Evolutionary conservation across 2,329 filamentous ascomycete genomes (phyloP), one percentile per base, ranked within the genome.

Genomic region (Capronia americana): DNA sequence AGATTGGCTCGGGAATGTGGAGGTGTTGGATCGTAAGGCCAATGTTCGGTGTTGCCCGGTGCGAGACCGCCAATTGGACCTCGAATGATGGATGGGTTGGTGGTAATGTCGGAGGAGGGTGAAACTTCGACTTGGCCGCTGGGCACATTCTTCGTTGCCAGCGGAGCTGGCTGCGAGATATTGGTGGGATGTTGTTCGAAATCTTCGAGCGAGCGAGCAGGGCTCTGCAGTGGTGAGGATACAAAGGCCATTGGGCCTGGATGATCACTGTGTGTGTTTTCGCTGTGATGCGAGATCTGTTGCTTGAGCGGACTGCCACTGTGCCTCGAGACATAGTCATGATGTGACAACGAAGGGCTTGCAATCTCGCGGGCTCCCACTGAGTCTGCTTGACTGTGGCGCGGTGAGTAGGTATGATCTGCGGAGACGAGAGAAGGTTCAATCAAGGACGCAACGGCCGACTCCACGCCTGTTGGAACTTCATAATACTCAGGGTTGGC

Each of bases 391-490:
- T 71, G 69, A 61, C 66, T 68, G 23, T 44, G n/a, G 12, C 51
- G 64, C 14, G 68, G 63, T 12, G 70, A 70, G 34, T 63, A 48
- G n/a, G 60, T 54, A 17, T 64, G 57, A 28, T 63, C 63, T 75
- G 79, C 81, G 2, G 88, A 93, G 61, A 97, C 76, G 12, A 90
- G 86, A 1, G 92, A 96, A 0, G 92, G 94, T 20, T 93, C 92
- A 72, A 95, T 90, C 6, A 98, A 82, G 17, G 93, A 97, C 7
- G 94, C 94, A 11, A 98, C 93, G 10, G 91, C 91, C 14, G 93
- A 97, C 77, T 97, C 93, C 0, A 96, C 88, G 1, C 86, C 92
- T 38, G 88, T 75, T 1, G 87, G 87, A 1, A 87, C 88, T 72
- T 93, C 88, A 2, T 96, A 85, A 74, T 92, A 90, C 71, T 92